phyloP scores from a whole-genome alignment of 768 basidiomycete species.

The Collybiopsis confluens region DNA sequence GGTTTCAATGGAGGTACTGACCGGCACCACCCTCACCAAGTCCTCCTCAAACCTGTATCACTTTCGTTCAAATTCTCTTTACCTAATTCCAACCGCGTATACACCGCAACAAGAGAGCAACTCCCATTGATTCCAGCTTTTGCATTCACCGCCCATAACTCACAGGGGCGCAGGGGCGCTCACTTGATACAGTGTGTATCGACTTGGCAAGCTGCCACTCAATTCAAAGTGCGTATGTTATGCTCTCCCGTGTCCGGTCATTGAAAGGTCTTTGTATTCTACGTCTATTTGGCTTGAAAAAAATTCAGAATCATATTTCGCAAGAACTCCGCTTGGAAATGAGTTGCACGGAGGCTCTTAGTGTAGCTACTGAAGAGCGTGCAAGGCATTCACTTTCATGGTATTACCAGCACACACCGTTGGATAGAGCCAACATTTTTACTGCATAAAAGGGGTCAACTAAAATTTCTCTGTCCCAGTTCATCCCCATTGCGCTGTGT shows the following conservation, averaged over 20 bases:
- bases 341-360: too few species aligned
- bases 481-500: too few species aligned
- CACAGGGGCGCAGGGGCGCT: slow-evolving; percentile 25
- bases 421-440: too few species aligned
- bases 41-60: slow-evolving; percentile 2
- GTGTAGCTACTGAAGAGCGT: too few species aligned
- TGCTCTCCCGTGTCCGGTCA: slow-evolving; percentile 11
- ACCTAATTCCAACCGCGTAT: slow-evolving; percentile 3
- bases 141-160: slow-evolving; percentile 23
- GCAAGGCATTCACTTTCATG: too few species aligned
- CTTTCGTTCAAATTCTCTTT: slow-evolving; percentile 2
- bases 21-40: slow-evolving; percentile 4
- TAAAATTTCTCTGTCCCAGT: too few species aligned
- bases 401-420: too few species aligned
- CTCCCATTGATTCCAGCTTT: slow-evolving; percentile 21
- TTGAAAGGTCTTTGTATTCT: not conserved
- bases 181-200: slow-evolving; percentile 15
- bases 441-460: too few species aligned
- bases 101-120: slow-evolving; percentile 15
- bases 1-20: not conserved
- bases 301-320: not conserved
- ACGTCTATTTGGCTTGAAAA: not conserved
- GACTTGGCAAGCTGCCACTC: slow-evolving; percentile 15
- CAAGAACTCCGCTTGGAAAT: not conserved
- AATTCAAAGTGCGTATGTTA: slow-evolving; percentile 22